Percentiles rank a stretch among this genome's conserved stretches.
Evolutionary conservation across 2,329 filamentous ascomycete genomes (phyloP).

Genomic region (Plenodomus tracheiphilus): DNA sequence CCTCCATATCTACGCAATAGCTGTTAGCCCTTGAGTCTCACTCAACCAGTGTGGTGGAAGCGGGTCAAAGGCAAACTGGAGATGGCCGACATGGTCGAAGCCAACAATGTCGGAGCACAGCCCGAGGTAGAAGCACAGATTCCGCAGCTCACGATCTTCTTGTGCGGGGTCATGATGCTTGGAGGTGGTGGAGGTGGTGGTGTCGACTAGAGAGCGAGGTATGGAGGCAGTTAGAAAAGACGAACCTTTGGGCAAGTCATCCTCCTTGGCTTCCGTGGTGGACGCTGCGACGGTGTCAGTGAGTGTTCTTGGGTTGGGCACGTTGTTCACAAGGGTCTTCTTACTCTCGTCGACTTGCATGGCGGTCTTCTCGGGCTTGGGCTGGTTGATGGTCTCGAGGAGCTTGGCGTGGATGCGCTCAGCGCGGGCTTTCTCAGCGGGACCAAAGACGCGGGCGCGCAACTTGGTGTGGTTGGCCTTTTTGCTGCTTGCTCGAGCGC

Average conservation of each 20-base stretch:
- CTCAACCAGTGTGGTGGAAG: constrained; percentile 36
- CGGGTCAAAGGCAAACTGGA: constrained; percentile 44
- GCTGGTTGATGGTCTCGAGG: constrained; percentile 75
- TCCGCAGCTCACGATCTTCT: constrained; percentile 26
- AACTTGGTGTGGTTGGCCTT: constrained; percentile 84
- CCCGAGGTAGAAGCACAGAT: constrained; percentile 45
- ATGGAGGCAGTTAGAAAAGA: constrained; percentile 35
- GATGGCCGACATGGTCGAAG: constrained; percentile 40
- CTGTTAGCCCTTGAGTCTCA: constrained; percentile 41
- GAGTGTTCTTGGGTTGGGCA: neutral
- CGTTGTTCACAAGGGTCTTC: neutral
- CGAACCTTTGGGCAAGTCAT: constrained; percentile 38
- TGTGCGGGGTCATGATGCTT: constrained; percentile 11
- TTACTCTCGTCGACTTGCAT: constrained; percentile 52
- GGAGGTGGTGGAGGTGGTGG: constrained; percentile 13
- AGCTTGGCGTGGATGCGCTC: constrained; percentile 86
- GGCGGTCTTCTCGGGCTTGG: constrained; percentile 62
- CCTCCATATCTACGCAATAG: constrained; percentile 44
- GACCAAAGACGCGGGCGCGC: constrained; percentile 81
- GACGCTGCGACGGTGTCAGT: constrained; percentile 9
- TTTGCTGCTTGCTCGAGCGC: constrained; percentile 73
- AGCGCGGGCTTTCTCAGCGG: constrained; percentile 75
- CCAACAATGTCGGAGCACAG: constrained; percentile 45
- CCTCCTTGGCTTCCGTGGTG: constrained; percentile 25
- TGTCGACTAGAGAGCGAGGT: constrained; percentile 26